phyloP scores from a whole-genome alignment of 2,329 filamentous ascomycete species.

The Sordariomycetes sp. region DNA sequence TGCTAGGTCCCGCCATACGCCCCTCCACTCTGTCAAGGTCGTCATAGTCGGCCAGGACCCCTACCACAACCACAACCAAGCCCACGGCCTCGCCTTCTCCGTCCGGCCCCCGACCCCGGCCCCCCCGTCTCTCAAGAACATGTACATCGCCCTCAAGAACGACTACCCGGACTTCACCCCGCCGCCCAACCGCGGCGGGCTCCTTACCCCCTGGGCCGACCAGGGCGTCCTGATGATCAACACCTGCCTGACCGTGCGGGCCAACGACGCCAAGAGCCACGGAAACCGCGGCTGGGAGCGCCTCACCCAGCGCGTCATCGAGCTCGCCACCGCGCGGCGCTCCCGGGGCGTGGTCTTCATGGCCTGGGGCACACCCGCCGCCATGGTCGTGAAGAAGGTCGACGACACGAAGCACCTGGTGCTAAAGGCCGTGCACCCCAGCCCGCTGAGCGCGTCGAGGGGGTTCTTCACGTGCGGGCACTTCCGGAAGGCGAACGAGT shows the following conservation, averaged over 20 bases:
- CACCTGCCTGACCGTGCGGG: slow-evolving; percentile 86
- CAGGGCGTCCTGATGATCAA: slow-evolving; percentile 89
- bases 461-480: slow-evolving; percentile 81
- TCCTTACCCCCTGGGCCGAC: slow-evolving; percentile 89
- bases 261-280: slow-evolving; percentile 80
- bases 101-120: slow-evolving; percentile 81
- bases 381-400: slow-evolving; percentile 65
- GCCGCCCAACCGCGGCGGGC: slow-evolving; percentile 68
- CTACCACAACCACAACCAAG: slow-evolving; percentile 92
- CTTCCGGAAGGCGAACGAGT: slow-evolving; percentile 74
- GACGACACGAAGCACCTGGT: slow-evolving; percentile 69
- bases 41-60: slow-evolving; percentile 95
- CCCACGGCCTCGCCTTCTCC: slow-evolving; percentile 92
- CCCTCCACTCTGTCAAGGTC: slow-evolving; percentile 77
- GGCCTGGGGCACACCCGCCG: slow-evolving; percentile 84
- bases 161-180: slow-evolving; percentile 74
- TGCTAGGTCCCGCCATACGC: slow-evolving; percentile 84
- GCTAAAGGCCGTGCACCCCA: slow-evolving; percentile 80
- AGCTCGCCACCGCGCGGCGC: slow-evolving; percentile 69
- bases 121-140: slow-evolving; percentile 85
- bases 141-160: slow-evolving; percentile 78
- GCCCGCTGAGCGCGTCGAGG: slow-evolving; percentile 72
- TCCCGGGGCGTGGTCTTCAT: slow-evolving; percentile 82
- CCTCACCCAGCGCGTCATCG: slow-evolving; percentile 86
- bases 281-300: slow-evolving; percentile 82